phyloP scores from a whole-genome alignment of 805 yeast genomes.

The Priceomyces medius region DNA sequence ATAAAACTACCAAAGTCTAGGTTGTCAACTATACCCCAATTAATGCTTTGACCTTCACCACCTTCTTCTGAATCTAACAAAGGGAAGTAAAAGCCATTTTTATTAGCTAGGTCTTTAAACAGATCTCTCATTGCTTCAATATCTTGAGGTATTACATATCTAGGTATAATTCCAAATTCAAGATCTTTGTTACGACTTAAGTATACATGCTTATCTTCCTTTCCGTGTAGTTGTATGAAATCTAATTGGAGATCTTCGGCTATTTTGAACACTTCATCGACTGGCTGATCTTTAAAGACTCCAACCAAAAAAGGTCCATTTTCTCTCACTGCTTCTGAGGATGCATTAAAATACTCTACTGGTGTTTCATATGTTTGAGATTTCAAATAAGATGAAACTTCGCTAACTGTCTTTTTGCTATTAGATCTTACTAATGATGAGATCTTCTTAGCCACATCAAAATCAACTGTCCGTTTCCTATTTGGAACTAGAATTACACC shows the following conservation, averaged over 20 bases:
- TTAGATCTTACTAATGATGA: constrained; percentile 23
- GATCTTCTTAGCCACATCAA: constrained; percentile 27
- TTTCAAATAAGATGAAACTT: constrained; percentile 15
- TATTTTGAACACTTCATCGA: constrained; percentile 54
- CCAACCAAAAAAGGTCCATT: constrained; percentile 79
- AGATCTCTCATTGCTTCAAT: constrained; percentile 16
- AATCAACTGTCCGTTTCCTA: constrained; percentile 64
- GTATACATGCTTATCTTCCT: constrained; percentile 50
- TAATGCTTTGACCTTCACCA: constrained; percentile 82
- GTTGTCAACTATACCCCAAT: constrained; percentile 57
- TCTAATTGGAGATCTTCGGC: constrained; percentile 56
- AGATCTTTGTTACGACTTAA: constrained; percentile 40
- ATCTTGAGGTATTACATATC: constrained; percentile 64
- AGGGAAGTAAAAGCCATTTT: constrained; percentile 49
- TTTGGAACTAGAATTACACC: constrained; percentile 90
- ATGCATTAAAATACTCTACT: constrained; percentile 30
- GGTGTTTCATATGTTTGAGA: constrained; percentile 11
- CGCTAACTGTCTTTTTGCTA: constrained; percentile 18
- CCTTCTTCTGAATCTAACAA: constrained; percentile 87
- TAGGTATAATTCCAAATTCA: constrained; percentile 63
- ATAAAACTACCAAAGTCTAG: constrained; percentile 48
- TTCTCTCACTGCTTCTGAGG: constrained; percentile 21
- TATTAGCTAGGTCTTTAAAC: constrained; percentile 12
- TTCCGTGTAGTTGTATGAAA: constrained; percentile 86
- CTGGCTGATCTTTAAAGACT: constrained; percentile 80